Percentiles rank a stretch among this genome's conserved stretches.
Conservation (phyloP, 2,329 filamentous ascomycete species). For the Tolypocladium paradoxum region DNA sequence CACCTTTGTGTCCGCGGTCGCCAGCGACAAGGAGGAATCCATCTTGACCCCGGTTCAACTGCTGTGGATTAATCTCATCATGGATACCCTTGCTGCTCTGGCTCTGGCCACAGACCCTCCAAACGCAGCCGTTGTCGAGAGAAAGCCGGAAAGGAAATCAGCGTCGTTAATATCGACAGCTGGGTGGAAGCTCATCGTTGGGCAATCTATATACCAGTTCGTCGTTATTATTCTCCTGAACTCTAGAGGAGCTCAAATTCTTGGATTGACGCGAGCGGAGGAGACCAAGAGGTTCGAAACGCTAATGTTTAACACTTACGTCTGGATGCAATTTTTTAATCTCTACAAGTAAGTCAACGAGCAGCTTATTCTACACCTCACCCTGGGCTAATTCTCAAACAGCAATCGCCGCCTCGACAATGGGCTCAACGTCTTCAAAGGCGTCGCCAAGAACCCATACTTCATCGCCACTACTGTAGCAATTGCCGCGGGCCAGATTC, state of each 20-base stretch:
- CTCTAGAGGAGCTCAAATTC: conserved; percentile 45
- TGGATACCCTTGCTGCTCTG: conserved; percentile 58
- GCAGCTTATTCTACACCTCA: too few relatives aligned
- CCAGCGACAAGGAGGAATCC: conserved; percentile 40
- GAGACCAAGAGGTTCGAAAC: conserved; percentile 36
- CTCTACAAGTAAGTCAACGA: not conserved
- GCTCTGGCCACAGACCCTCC: conserved; percentile 55
- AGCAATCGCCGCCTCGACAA: not conserved
- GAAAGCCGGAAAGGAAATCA: conserved; percentile 47
- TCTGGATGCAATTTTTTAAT: conserved; percentile 66
- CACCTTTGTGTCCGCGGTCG: conserved; percentile 52
- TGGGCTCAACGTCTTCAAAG: not conserved
- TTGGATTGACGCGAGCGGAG: conserved; percentile 32
- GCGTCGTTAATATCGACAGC: conserved; percentile 52
- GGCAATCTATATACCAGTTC: conserved; percentile 51
- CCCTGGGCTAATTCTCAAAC: not conserved
- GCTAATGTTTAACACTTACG: conserved; percentile 59
- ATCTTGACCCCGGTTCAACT: conserved; percentile 57
- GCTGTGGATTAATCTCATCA: conserved; percentile 60
- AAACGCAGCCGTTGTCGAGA: conserved; percentile 43
- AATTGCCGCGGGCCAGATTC: not conserved
- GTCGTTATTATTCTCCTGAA: conserved; percentile 46
- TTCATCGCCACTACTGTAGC: not conserved
- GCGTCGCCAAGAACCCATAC: not conserved
- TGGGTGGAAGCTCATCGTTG: conserved; percentile 56